Conservation (phyloP, 768 basidiomycete species). For the Pholiota microspora region DNA sequence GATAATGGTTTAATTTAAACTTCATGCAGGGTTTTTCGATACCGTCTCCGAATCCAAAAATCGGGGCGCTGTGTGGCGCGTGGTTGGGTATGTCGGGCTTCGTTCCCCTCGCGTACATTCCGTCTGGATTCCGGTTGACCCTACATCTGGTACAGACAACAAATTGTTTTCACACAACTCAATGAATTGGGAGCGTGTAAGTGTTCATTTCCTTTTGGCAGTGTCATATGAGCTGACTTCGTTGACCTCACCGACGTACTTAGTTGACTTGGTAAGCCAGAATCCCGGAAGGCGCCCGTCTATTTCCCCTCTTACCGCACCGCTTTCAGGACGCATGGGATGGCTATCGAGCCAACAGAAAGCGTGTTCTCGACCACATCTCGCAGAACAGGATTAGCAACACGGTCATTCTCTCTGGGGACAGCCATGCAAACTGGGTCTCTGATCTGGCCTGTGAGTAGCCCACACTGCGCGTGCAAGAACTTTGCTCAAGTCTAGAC, state of each 20-base stretch:
- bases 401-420: conserved; percentile 57
- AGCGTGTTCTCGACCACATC: conserved; percentile 50
- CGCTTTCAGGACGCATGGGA: conserved; percentile 51
- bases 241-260: background rate
- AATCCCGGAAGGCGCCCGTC: background rate
- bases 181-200: conserved; percentile 35
- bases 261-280: conserved; percentile 19
- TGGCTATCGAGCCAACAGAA: conserved; percentile 55
- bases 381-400: conserved; percentile 50
- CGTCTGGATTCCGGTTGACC: background rate
- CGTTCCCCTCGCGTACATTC: background rate
- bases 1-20: background rate
- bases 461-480: background rate
- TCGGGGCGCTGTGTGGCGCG: conserved; percentile 51
- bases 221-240: background rate
- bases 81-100: conserved; percentile 39
- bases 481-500: background rate
- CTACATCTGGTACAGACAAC: conserved; percentile 36
- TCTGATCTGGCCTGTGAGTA: conserved; percentile 52
- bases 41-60: conserved; percentile 43
- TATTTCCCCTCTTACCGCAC: background rate
- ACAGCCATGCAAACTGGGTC: conserved; percentile 63
- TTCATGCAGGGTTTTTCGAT: conserved; percentile 42
- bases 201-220: conserved; percentile 10
- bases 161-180: conserved; percentile 54